Evolutionary conservation across 2,329 filamentous ascomycete genomes (phyloP), one percentile per base, ranked within the genome.

Genomic region (Botryotinia calthae): DNA sequence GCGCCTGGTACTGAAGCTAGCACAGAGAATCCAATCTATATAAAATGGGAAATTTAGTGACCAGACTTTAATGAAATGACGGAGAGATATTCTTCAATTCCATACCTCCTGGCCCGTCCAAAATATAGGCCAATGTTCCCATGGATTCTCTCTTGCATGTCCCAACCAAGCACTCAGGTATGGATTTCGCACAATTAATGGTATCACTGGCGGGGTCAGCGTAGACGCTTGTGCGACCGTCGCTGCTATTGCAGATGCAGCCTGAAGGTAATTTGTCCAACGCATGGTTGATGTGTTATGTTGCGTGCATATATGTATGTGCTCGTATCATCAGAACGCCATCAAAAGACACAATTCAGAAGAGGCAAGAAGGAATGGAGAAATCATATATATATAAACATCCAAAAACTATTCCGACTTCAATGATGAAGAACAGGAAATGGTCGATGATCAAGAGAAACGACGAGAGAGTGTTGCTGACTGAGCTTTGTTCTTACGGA

Each of bases 81-180:
- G 40, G 44, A 18, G 5, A 42, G 22, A 28, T 69, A 8, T 54
- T 12, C 25, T 56, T 44, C 25, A 9, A 34, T 54, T 40, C 22
- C 80, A 71, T 81, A 88, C 86, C 80, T 91, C 86, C 78, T 89
- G 85, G 48, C 92, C 92, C 10, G 91, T 93, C 86, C 90, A 95
- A 81, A 95, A 94, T 81, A 95, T 95, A 37, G 94, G 94, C 94
- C 94, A 97, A 82, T 89, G 87, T 71, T 89, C 87, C 93, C 93
- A 97, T 2, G 94, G 94, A 63, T 86, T 86, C 72, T 91, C 87
- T 76, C 94, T 87, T 58, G 93, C 92, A 81, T 88, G 86, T 65
- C 86, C 85, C 72, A 93, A 80, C 88, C 88, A 90, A 48, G 87
- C 85, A 79, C 87, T 89, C 72, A 90, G 79, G 76, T 90, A 90